phyloP scores from a whole-genome alignment of 1,139 yeast species.

The Geotrichum europaeum region DNA sequence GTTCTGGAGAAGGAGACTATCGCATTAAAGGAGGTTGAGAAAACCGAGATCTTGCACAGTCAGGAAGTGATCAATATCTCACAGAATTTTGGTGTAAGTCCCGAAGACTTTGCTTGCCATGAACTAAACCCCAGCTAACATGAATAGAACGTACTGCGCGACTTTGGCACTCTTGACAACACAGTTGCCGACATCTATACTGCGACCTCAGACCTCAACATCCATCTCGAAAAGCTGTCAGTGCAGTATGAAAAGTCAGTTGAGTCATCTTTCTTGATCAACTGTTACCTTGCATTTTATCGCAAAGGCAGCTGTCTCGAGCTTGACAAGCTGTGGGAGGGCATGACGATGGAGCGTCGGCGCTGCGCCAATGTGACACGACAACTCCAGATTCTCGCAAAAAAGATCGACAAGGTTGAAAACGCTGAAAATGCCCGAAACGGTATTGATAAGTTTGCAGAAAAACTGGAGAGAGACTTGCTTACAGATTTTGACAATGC shows the following conservation, averaged over 20 bases:
- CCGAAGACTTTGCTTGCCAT: not conserved
- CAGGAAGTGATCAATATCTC: conserved; percentile 46
- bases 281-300: conserved; percentile 72
- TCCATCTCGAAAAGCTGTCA: conserved; percentile 66
- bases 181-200: conserved; percentile 46
- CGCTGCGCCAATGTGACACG: conserved; percentile 66
- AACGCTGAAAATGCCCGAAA: conserved; percentile 46
- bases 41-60: conserved; percentile 63
- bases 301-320: conserved; percentile 59
- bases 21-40: conserved; percentile 52
- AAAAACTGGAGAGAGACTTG: conserved; percentile 61
- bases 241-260: conserved; percentile 68
- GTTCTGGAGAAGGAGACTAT: conserved; percentile 45
- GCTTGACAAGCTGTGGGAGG: conserved; percentile 32
- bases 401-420: conserved; percentile 40
- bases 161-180: conserved; percentile 54
- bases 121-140: not conserved
- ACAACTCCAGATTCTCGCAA: conserved; percentile 57
- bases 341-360: conserved; percentile 45
- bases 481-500: conserved; percentile 38
- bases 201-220: conserved; percentile 70
- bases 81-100: conserved; percentile 9
- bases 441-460: conserved; percentile 65
- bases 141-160: conserved; percentile 29
- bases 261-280: conserved; percentile 66